A percentile compares a stretch with the other conserved stretches of the same genome.
Evolutionary conservation across 2,329 filamentous ascomycete species (phyloP).

Genomic region (Chaetomium strumarium): DNA sequence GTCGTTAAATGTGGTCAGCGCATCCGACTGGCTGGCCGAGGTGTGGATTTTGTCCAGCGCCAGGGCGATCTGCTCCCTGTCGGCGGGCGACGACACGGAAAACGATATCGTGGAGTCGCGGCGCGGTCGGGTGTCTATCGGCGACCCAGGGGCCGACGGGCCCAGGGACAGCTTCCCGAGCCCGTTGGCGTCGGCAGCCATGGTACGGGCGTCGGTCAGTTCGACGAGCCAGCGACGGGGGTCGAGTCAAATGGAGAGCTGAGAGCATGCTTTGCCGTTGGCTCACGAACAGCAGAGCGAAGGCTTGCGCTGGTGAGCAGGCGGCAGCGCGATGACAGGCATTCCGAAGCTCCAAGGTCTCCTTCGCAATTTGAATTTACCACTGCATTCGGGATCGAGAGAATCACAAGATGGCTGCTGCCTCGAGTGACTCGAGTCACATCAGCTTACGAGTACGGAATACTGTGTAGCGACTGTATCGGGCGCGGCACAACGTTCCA

Average conservation of each 20-base stretch:
- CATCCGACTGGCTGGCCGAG: constrained; percentile 76
- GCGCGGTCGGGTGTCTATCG: constrained; percentile 22
- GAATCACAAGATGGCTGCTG: too few species aligned
- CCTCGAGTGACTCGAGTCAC: too few species aligned
- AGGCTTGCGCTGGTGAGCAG: neutral
- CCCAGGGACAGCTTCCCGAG: constrained; percentile 13
- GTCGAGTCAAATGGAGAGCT: constrained; percentile 1
- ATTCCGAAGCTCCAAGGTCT: neutral
- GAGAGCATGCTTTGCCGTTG: constrained; percentile 15
- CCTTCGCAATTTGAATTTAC: neutral
- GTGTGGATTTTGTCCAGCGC: constrained; percentile 83
- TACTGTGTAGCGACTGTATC: too few species aligned
- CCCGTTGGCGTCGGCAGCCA: constrained; percentile 19
- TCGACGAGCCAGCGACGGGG: neutral
- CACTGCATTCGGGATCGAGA: too few species aligned
- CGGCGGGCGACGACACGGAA: constrained; percentile 49
- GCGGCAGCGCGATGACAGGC: neutral
- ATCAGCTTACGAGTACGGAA: too few species aligned
- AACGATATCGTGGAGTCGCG: constrained; percentile 36
- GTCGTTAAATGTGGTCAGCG: constrained; percentile 90
- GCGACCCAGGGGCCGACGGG: constrained; percentile 17
- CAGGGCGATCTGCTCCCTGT: constrained; percentile 70
- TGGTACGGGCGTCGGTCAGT: constrained; percentile 2
- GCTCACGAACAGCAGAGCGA: neutral
- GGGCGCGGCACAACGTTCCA: too few species aligned